Base-by-base conservation (phyloP, 1,284 basidiomycete species). In the Ceratobasidium sp. region DNA sequence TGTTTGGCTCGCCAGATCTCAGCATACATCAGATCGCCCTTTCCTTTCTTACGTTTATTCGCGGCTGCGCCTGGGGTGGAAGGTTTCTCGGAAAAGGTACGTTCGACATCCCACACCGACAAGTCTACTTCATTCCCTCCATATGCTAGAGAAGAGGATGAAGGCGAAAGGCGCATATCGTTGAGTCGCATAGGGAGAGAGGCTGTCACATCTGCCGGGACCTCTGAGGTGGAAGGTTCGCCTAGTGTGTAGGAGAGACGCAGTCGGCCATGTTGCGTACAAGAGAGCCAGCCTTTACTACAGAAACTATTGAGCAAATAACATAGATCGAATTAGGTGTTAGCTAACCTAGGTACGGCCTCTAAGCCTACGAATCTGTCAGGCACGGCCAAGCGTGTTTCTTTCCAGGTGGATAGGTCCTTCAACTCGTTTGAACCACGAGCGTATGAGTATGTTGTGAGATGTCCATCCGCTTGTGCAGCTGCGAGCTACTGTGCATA, bases 61-160 rank as follows among this genome's bases (percentile, higher is more conserved):
- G 76, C 26, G 6, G 74, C 72, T 38, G 79, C 77, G 23, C 78
- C 73, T 5, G 77, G 32, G 50, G 75, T 8, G 69, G 70, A 43
- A 76, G 52, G 32, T 47, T 52, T 38, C 38, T 66, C 44, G 69
- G 76, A 77, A 62, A 96, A 93, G 0, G 93, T 89, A 50, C 83
- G 80, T 78, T 94, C 90, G 1, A 88, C 85, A 78, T 94, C 86
- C 91, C 93, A 96, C 0, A 96, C 78, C 0, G 93, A 94, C 1
- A 95, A 80, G 73, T 96, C 93, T 18, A 96, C 92, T 80, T 96
- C 95, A 77, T 96, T 90, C 2, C 95, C 95, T 6, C 91, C 95
- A 75, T 94, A 91, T 0, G 89, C 87, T 81, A 96, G 95, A 0
- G 85, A 85, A 28, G 83, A 79, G 4, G 81, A 81, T 64, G 87